Evolutionary conservation across 2,329 filamentous ascomycete species (phyloP).

Genomic region (Phoma sp.): DNA sequence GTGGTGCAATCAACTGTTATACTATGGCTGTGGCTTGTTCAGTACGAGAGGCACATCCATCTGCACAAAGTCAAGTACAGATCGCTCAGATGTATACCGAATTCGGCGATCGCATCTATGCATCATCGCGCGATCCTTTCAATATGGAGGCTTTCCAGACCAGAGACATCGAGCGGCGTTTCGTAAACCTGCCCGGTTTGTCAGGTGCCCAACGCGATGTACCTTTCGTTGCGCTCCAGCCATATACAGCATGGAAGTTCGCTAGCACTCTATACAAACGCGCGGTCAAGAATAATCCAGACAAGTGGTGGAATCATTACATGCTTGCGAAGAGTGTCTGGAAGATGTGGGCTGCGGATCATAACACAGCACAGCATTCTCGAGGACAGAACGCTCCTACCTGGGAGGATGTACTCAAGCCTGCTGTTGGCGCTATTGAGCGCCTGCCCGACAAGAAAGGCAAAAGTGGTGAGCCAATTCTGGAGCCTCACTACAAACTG

Average conservation of each 20-base stretch:
- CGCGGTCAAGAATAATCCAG: conserved; percentile 63
- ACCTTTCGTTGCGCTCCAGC: conserved; percentile 63
- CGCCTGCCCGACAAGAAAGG: conserved; percentile 66
- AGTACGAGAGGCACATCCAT: conserved; percentile 55
- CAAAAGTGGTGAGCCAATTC: conserved; percentile 73
- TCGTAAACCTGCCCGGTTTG: conserved; percentile 59
- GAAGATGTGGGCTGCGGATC: conserved; percentile 68
- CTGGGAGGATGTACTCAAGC: conserved; percentile 59
- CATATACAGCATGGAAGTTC: conserved; percentile 69
- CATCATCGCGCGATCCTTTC: conserved; percentile 71
- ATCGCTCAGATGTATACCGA: conserved; percentile 71
- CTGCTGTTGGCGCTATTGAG: conserved; percentile 65
- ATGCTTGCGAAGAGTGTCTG: conserved; percentile 74
- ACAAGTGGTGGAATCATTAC: conserved; percentile 71
- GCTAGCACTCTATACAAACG: conserved; percentile 65
- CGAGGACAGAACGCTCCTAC: conserved; percentile 30
- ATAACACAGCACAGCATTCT: conserved; percentile 39
- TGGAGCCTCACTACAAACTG: conserved; percentile 94
- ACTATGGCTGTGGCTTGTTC: conserved; percentile 70
- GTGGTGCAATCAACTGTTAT: conserved; percentile 80
- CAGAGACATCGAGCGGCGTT: conserved; percentile 63
- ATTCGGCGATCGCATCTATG: conserved; percentile 72
- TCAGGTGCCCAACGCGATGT: conserved; percentile 61
- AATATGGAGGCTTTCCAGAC: conserved; percentile 70
- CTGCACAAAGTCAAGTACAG: conserved; percentile 57